phyloP scores from a whole-genome alignment of 768 basidiomycete species.

The Tephrocybe sp. region DNA sequence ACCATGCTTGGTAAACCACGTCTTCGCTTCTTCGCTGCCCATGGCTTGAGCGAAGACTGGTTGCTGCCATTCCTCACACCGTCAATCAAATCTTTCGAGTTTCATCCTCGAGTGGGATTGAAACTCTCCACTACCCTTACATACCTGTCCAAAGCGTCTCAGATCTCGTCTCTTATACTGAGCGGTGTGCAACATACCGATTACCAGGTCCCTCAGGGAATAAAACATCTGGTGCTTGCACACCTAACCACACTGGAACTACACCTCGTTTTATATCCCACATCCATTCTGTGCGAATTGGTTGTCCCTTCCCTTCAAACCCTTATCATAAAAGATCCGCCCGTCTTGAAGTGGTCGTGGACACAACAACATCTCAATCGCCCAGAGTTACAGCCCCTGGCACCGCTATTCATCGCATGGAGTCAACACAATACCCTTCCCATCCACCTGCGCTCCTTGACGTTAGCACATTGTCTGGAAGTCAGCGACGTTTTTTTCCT shows the following conservation, averaged over 20 bases:
- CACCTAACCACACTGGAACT: constrained; percentile 23
- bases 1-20: constrained; percentile 4
- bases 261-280: constrained; percentile 9
- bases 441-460: constrained; percentile 25
- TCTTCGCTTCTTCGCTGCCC: constrained; percentile 22
- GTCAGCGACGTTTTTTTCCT: constrained; percentile 24
- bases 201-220: not conserved
- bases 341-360: not conserved
- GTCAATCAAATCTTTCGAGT: constrained; percentile 22
- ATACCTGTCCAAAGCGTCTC: constrained; percentile 17
- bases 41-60: constrained; percentile 17
- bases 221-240: constrained; percentile 12
- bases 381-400: constrained; percentile 6
- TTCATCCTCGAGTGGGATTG: not conserved
- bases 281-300: constrained; percentile 21
- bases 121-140: constrained; percentile 5
- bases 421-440: constrained; percentile 24
- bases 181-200: constrained; percentile 7
- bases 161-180: constrained; percentile 21
- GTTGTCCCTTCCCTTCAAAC: constrained; percentile 23
- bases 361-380: not conserved
- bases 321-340: constrained; percentile 20
- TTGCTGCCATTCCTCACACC: constrained; percentile 24
- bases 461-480: constrained; percentile 22
- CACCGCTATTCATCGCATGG: constrained; percentile 27